Conservation (phyloP, 495 filamentous ascomycete species). For the Halenospora varia region DNA sequence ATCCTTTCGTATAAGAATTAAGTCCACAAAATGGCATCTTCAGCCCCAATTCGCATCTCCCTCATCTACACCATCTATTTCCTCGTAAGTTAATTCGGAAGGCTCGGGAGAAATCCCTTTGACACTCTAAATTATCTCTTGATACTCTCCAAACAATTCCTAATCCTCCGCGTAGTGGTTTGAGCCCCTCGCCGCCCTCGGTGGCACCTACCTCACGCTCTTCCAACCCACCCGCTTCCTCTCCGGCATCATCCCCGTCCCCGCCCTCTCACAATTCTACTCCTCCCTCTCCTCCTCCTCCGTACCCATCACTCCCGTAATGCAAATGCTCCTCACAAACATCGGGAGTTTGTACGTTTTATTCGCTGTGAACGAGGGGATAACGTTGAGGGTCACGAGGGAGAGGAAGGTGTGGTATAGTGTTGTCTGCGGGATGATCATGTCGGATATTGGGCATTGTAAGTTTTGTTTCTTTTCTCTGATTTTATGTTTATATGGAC, state of each 20-base stretch:
- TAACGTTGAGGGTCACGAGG: conserved; percentile 13
- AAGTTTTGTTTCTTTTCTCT: neutral
- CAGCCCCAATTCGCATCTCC: neutral
- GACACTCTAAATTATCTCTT: too few species aligned
- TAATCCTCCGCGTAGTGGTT: too few species aligned
- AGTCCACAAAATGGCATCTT: neutral
- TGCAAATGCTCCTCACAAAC: conserved; percentile 14
- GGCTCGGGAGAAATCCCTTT: too few species aligned
- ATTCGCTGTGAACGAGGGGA: conserved; percentile 15
- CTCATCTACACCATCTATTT: neutral
- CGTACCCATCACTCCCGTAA: conserved; percentile 8
- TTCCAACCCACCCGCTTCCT: conserved; percentile 9
- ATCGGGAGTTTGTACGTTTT: conserved; percentile 19
- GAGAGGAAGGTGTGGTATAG: conserved; percentile 18
- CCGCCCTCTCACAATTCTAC: too few species aligned
- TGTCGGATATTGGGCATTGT: conserved; percentile 17
- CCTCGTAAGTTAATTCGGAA: too few species aligned
- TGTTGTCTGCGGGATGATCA: neutral
- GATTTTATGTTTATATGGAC: too few species aligned
- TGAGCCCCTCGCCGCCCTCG: conserved; percentile 16
- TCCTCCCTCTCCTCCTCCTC: neutral
- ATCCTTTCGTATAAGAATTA: too few species aligned
- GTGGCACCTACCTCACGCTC: conserved; percentile 11
- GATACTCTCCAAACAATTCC: too few species aligned
- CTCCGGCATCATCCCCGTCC: conserved; percentile 4